Evolutionary conservation across 352 stramenopile species (phyloP), one percentile per base, ranked within the genome.

Genomic region (Phytophthora vignae): DNA sequence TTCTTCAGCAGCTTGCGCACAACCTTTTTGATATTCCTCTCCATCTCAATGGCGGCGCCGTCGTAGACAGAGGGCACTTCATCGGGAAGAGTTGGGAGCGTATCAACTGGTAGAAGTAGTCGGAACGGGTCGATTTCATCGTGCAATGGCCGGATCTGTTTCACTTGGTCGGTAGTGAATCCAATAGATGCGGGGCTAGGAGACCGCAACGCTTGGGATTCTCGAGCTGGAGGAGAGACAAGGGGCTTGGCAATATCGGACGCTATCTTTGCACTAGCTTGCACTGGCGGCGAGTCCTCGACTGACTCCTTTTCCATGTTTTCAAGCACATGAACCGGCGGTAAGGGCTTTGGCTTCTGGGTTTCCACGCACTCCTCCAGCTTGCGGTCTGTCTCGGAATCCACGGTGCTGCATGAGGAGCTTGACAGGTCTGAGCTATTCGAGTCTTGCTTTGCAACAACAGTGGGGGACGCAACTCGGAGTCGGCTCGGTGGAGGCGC

Each of bases 11-110:
- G 46, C 59, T 88, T 92, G 60, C 88, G 90, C 63, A 92, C 73
- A 4, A 79, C 76, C 55, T 91, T 90, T 60, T 92, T 82, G 64
- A 95, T 79, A 12, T 78, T 81, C 54, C 90, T 94, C 60, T 95
- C 82, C 81, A 94, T 90, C 49, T 88, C 76, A 6, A 79, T 66
- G 2, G 88, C 88, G 3, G 75, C 79, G 11, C 78, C 79, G 53
- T 94, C 82, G 54, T 85, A 95, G 11, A 94, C 69, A 42, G 81
- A 90, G 22, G 84, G 73, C 33, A 94, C 56, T 42, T 67, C 73
- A 27, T 90, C 82, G 0, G 86, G 85, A 9, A 93, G 60, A 3
- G 70, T 62, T 0, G 86, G 88, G 7, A 93, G 72, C 1, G 60
- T 38, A 29, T 82, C 60, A 25, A 92, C 67, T 2, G 85, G 83